Evolutionary conservation across 1,284 basidiomycete genomes (phyloP).

Genomic region (Schizopora paradoxa): DNA sequence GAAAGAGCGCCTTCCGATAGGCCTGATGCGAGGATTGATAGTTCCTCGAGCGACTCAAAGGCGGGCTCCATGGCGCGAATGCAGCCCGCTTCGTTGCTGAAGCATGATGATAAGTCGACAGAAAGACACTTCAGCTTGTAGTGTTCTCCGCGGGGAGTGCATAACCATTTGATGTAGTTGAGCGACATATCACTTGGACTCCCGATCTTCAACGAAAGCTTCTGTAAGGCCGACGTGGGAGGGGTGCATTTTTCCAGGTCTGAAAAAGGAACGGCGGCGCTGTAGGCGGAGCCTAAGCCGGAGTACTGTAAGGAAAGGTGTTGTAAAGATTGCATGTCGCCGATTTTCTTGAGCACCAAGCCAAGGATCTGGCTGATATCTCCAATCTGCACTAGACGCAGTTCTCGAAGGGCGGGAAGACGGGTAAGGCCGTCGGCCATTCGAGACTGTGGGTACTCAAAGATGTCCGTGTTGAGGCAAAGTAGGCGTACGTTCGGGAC

Average conservation of each 20-base stretch:
- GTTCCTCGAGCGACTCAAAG: constrained; percentile 6
- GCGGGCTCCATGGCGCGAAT: constrained; percentile 12
- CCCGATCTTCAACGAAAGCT: constrained; percentile 14
- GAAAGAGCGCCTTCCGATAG: constrained; percentile 11
- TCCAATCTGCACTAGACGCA: constrained; percentile 11
- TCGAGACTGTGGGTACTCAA: constrained; percentile 6
- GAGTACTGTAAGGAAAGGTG: constrained; percentile 16
- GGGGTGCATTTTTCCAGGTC: constrained; percentile 9
- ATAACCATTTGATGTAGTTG: constrained; percentile 12
- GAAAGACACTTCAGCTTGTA: constrained; percentile 12
- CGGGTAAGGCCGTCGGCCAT: not conserved
- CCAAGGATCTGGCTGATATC: constrained; percentile 16
- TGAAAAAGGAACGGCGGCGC: constrained; percentile 7
- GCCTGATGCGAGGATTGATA: constrained; percentile 10
- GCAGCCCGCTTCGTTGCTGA: constrained; percentile 8
- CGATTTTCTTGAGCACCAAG: constrained; percentile 10
- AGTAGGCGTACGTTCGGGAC: constrained; percentile 10
- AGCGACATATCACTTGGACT: constrained; percentile 11
- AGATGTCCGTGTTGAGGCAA: constrained; percentile 11
- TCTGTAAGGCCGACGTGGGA: constrained; percentile 3
- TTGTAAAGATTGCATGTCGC: not conserved
- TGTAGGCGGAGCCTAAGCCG: constrained; percentile 13
- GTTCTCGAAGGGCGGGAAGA: constrained; percentile 7
- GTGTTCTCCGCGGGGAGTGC: constrained; percentile 7
- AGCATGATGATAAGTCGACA: constrained; percentile 12